phyloP scores from a whole-genome alignment of 2,329 filamentous ascomycete genomes.

The Cercospora janseana region DNA sequence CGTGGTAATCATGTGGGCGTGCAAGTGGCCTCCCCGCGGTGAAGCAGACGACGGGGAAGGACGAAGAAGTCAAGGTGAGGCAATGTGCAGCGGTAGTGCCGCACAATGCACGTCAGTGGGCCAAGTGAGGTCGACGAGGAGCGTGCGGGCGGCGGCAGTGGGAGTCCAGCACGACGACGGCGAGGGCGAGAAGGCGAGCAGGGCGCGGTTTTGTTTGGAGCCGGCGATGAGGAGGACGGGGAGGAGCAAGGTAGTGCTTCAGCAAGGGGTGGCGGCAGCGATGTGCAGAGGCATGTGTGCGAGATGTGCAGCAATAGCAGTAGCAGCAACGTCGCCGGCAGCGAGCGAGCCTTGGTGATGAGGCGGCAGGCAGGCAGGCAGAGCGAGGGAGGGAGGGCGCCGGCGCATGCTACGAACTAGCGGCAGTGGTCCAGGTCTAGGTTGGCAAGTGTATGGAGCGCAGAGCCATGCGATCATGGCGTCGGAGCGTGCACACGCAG shows the following conservation, averaged over 20 bases:
- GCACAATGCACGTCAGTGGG: conserved; percentile 6
- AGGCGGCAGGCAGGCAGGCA: conserved; percentile 24
- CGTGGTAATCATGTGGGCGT: conserved; percentile 22
- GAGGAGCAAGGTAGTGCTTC: conserved; percentile 24
- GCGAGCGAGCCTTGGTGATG: not conserved
- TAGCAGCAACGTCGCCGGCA: conserved; percentile 10
- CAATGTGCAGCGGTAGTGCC: not conserved
- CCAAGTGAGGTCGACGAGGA: not conserved
- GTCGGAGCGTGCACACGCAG: conserved; percentile 25
- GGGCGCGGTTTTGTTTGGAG: conserved; percentile 43
- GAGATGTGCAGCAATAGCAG: conserved; percentile 19
- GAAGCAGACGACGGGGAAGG: not conserved
- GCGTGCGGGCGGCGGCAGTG: not conserved
- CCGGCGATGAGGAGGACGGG: not conserved
- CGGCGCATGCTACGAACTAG: conserved; percentile 26
- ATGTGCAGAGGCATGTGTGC: conserved; percentile 32
- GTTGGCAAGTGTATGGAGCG: conserved; percentile 25
- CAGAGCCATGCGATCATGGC: conserved; percentile 27
- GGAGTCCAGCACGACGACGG: not conserved
- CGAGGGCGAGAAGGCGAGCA: conserved; percentile 47
- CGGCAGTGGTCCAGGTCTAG: conserved; percentile 27
- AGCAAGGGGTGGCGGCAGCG: conserved; percentile 34
- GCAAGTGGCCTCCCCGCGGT: conserved; percentile 2
- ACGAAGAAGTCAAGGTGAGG: not conserved
- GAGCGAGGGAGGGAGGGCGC: conserved; percentile 17